Percentiles rank a stretch among this genome's conserved stretches.
phyloP scores from a whole-genome alignment of 306 rosid species.

The Hippophae rhamnoides region DNA sequence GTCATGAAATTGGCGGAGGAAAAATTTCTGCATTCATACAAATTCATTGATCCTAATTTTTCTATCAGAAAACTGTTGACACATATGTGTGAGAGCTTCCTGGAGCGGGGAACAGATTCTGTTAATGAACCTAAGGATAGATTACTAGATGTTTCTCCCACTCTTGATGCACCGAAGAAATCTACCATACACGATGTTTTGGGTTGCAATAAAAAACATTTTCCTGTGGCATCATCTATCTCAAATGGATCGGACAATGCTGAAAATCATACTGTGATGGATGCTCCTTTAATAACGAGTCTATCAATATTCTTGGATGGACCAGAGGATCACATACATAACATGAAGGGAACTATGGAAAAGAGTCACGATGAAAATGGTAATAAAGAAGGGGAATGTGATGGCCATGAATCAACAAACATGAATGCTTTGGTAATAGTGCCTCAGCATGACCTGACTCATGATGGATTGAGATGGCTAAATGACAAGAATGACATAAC shows the following conservation, averaged over 20 bases:
- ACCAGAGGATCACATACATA: slow-evolving; percentile 17
- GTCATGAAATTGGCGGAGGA: slow-evolving; percentile 61
- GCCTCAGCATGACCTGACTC: slow-evolving; percentile 28
- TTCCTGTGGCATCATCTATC: slow-evolving; percentile 11
- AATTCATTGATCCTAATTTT: slow-evolving; percentile 49
- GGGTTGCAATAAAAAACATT: slow-evolving; percentile 29
- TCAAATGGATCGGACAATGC: slow-evolving; percentile 33
- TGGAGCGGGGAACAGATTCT: slow-evolving; percentile 59
- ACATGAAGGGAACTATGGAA: slow-evolving; percentile 17
- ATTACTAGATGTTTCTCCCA: slow-evolving; percentile 27
- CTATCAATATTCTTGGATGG: slow-evolving; percentile 19
- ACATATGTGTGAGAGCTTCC: slow-evolving; percentile 48
- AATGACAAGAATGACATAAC: slow-evolving; percentile 50
- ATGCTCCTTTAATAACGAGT: slow-evolving; percentile 19
- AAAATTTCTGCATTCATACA: slow-evolving; percentile 61
- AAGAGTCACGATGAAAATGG: slow-evolving; percentile 28
- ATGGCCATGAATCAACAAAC: slow-evolving; percentile 23
- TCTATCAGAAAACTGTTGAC: slow-evolving; percentile 57
- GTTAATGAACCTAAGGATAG: slow-evolving; percentile 55
- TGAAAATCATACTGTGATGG: slow-evolving; percentile 19
- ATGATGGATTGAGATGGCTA: slow-evolving; percentile 32
- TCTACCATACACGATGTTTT: slow-evolving; percentile 24
- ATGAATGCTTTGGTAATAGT: slow-evolving; percentile 28
- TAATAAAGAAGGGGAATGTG: slow-evolving; percentile 20
- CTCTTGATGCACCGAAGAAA: slow-evolving; percentile 30